Evolutionary conservation across 371 early-diverging fungal genomes (phyloP), one percentile per base, ranked within the genome.

Genomic region (Haplosporangium sp.): DNA sequence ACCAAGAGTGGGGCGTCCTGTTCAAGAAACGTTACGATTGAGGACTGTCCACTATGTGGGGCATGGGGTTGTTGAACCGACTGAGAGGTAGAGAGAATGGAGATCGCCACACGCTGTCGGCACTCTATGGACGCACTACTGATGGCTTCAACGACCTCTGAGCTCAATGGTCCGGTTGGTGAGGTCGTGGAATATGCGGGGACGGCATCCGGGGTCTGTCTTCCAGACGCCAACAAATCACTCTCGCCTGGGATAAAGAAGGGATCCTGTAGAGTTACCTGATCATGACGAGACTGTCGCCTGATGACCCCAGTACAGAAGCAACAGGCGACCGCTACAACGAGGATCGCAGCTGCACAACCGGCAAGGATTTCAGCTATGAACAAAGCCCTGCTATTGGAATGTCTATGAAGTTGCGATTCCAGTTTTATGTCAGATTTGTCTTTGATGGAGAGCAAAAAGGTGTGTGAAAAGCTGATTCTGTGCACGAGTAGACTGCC

Each of bases 351-450:
- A 29, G 67, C 71, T 2, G 77, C 77, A 53, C 67, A 66, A 14
- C 71, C 71, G 6, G 77, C 77, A 13, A 76, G 71, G 23, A 70
- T 37, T 40, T 74, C 69, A 14, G 75, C 74, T n/a, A 74, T 69
- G 41, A 63, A 61, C 13, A 74, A 14, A 0, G 74, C 74, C 41
- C 23, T 64, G 20, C 61, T 37, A 6, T 13, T 70, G 41, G 71
- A 62, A 48, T 29, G 29, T 29, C 29, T 29, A 29, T 29, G 29
- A 4, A 29, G 4, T 29, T 29, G 29, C 29, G 29, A 29, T 29
- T 29, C 29, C 4, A 1, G 29, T 29, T 29, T 29, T 29, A 29
- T 29, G 29, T 29, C 4, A 29, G 29, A 1, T 2, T 29, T 29
- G 29, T 29, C 4, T 29, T 45, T 13, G 11, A 45, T 45, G 45